These are phyloP conservation scores for Tolypocladium tropicale DNA, from an alignment of 2,329 filamentous ascomycete species.

Conservation along the genomic window DNA sequence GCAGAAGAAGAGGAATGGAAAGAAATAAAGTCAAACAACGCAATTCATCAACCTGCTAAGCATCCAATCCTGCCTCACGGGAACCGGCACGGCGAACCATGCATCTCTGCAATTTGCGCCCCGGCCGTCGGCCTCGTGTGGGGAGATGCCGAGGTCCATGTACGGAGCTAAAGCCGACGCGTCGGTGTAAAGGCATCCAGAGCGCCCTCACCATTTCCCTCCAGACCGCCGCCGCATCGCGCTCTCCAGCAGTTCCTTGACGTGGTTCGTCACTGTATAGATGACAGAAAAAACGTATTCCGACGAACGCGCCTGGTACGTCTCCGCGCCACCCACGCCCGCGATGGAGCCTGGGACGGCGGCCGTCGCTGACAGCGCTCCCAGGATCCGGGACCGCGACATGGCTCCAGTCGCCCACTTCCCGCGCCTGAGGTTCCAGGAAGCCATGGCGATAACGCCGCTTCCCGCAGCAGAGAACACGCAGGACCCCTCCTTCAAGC, in stretches of 20 bases:
- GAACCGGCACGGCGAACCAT: background rate
- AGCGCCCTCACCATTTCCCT: background rate
- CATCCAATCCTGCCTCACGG: background rate
- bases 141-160: background rate
- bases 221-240: background rate
- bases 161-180: background rate
- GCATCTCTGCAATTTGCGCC: background rate
- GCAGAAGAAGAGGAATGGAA: no score
- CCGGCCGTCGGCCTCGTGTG: background rate
- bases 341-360: background rate
- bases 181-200: background rate
- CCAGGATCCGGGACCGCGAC: conserved; percentile 1
- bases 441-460: conserved; percentile 15
- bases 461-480: conserved; percentile 9
- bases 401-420: conserved; percentile 1
- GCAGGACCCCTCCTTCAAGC: conserved; percentile 6
- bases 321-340: background rate
- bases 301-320: background rate
- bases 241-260: background rate
- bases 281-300: background rate
- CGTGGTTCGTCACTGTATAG: background rate
- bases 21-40: background rate
- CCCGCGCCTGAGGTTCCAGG: conserved; percentile 16
- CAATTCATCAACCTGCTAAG: no score
- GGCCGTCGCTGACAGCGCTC: background rate